These are phyloP conservation scores for Phytophthora hibernalis DNA, from an alignment of 352 stramenopile species.

Conservation along the genomic window DNA sequence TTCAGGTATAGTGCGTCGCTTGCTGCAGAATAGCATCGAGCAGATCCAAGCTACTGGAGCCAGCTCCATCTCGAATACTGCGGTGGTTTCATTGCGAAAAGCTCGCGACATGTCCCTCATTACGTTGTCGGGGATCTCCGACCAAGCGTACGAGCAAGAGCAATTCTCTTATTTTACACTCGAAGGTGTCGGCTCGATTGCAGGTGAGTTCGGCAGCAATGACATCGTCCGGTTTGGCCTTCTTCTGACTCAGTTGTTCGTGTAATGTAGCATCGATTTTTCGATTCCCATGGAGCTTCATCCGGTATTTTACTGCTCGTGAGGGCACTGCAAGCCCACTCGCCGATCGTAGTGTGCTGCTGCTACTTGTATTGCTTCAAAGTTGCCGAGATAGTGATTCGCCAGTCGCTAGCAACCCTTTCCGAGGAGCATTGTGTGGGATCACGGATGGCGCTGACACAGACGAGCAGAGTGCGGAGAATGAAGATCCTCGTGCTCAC, in stretches of 20 bases:
- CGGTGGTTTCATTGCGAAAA: conserved; percentile 50
- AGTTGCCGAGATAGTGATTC: conserved; percentile 68
- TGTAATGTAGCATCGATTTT: conserved; percentile 60
- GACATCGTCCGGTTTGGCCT: not conserved
- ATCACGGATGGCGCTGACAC: conserved; percentile 39
- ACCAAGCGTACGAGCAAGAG: conserved; percentile 55
- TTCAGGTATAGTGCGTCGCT: conserved; percentile 51
- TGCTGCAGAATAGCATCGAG: conserved; percentile 74
- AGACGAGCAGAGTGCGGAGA: conserved; percentile 42
- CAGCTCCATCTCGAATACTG: conserved; percentile 42
- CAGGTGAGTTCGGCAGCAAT: conserved; percentile 45
- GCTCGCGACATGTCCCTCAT: conserved; percentile 64
- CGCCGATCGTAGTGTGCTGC: conserved; percentile 67
- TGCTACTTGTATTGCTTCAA: conserved; percentile 76
- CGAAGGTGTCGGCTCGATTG: conserved; percentile 67
- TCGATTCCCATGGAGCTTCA: conserved; percentile 66
- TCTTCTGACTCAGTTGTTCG: conserved; percentile 9
- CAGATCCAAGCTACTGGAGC: conserved; percentile 45
- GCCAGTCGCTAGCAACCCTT: conserved; percentile 59
- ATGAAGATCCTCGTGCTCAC: conserved; percentile 30
- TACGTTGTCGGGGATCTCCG: conserved; percentile 58
- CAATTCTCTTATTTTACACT: conserved; percentile 77
- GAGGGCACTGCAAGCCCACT: conserved; percentile 64
- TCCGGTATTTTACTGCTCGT: conserved; percentile 69
- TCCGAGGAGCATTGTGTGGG: conserved; percentile 56